A percentile compares a stretch with the other conserved stretches of the same genome.
Evolutionary conservation across 78 protist species (phyloP).

Genomic region (Dictyostelium capitatum): DNA sequence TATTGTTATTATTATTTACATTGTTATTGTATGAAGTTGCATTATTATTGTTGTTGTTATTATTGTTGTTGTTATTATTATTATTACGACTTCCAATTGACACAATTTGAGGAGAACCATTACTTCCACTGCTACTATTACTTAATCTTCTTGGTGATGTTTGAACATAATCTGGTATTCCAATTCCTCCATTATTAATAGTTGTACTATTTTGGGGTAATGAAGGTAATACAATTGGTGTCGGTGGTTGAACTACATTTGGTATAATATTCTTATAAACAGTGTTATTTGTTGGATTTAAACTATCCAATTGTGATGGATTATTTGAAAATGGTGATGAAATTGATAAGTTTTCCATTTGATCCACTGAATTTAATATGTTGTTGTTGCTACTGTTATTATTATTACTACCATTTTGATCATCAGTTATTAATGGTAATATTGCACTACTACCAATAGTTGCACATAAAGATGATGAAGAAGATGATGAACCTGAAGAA

Average conservation of each 20-base stretch:
- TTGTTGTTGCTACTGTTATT: no score
- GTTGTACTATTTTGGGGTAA: not conserved
- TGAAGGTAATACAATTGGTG: not conserved
- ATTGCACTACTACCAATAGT: no score
- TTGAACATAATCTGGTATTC: not conserved
- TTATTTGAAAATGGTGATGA: not conserved
- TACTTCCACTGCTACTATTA: not conserved
- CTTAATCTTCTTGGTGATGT: conserved; percentile 1
- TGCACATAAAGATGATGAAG: not conserved
- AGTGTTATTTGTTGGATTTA: not conserved
- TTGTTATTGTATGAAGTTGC: not conserved
- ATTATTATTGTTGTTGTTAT: not conserved
- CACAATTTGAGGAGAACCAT: not conserved
- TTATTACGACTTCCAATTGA: not conserved
- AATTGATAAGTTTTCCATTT: not conserved
- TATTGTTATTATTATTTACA: not conserved
- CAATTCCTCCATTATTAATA: not conserved
- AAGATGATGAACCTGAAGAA: not conserved
- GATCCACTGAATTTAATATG: not conserved
- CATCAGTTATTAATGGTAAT: no score
- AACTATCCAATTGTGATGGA: not conserved
- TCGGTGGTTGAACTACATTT: not conserved
- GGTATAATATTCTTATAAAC: not conserved
- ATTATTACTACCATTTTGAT: no score
- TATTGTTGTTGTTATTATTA: not conserved